Conservation (phyloP, 768 basidiomycete genomes). For the Symmetrospora coprosmae region DNA sequence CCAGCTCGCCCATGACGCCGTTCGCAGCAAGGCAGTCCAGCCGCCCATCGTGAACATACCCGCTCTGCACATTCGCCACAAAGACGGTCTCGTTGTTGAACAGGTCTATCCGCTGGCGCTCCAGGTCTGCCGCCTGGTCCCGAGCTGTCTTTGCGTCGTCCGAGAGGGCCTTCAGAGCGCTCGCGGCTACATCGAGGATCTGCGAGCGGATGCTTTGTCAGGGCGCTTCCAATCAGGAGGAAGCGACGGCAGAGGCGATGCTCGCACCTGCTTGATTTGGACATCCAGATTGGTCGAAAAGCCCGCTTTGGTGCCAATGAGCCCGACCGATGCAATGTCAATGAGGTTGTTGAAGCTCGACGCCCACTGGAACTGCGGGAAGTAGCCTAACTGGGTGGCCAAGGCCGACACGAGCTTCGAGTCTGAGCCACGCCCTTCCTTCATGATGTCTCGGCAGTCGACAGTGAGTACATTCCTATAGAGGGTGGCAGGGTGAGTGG, state of each 20-base stretch:
- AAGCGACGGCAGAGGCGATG: background rate
- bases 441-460: constrained; percentile 64
- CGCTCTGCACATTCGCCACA: constrained; percentile 35
- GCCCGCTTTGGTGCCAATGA: constrained; percentile 96
- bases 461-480: constrained; percentile 58
- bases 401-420: constrained; percentile 30
- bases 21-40: constrained; percentile 73
- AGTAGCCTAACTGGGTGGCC: constrained; percentile 52
- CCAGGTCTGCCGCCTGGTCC: constrained; percentile 41
- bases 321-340: constrained; percentile 76
- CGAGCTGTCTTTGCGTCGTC: constrained; percentile 31
- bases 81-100: constrained; percentile 38
- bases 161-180: constrained; percentile 54
- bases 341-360: constrained; percentile 46
- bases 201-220: constrained; percentile 5
- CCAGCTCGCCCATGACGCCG: constrained; percentile 72
- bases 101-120: constrained; percentile 39
- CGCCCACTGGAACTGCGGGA: constrained; percentile 45
- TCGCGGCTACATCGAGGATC: constrained; percentile 63
- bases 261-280: constrained; percentile 52
- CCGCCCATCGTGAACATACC: constrained; percentile 48
- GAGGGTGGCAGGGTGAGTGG: background rate
- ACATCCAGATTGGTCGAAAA: constrained; percentile 62
- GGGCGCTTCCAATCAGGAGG: background rate
- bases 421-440: constrained; percentile 37